phyloP scores from a whole-genome alignment of 306 rosid species.

The Quercus robur region DNA sequence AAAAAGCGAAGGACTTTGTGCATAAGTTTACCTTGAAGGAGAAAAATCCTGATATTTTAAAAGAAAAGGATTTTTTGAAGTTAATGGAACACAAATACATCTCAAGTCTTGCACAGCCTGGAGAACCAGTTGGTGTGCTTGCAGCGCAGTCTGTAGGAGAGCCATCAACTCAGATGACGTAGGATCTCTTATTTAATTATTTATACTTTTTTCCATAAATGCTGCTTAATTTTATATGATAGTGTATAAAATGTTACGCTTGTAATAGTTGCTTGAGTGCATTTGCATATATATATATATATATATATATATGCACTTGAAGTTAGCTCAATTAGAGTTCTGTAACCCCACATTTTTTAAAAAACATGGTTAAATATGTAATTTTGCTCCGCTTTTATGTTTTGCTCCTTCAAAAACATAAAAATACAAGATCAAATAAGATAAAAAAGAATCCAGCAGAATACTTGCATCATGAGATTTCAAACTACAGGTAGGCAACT shows the following conservation, averaged over 20 bases:
- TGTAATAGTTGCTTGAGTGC: background rate
- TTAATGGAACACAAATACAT: conserved; percentile 89
- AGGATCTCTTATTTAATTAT: conserved; percentile 22
- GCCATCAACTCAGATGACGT: conserved; percentile 98
- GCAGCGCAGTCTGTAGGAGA: conserved; percentile 97
- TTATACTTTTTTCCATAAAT: background rate
- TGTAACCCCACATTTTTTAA: too few relatives aligned
- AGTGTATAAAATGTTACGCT: background rate
- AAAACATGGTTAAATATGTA: too few relatives aligned
- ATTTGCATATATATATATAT: background rate
- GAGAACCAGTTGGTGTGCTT: conserved; percentile 95
- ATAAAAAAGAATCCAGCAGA: too few relatives aligned
- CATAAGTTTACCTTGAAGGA: conserved; percentile 27
- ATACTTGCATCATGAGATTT: too few relatives aligned
- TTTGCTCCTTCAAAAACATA: too few relatives aligned
- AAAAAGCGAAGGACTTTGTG: conserved; percentile 48
- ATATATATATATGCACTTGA: too few relatives aligned
- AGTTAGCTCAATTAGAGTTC: too few relatives aligned
- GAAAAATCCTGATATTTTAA: conserved; percentile 29
- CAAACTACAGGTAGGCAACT: too few relatives aligned
- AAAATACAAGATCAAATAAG: too few relatives aligned
- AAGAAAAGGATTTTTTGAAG: conserved; percentile 49
- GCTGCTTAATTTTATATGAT: background rate
- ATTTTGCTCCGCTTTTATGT: too few relatives aligned
- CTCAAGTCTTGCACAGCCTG: conserved; percentile 87